A percentile compares a stretch with the other conserved stretches of the same genome.
Evolutionary conservation across 306 rosid species (phyloP).

Genomic region (Prunus salicina): DNA sequence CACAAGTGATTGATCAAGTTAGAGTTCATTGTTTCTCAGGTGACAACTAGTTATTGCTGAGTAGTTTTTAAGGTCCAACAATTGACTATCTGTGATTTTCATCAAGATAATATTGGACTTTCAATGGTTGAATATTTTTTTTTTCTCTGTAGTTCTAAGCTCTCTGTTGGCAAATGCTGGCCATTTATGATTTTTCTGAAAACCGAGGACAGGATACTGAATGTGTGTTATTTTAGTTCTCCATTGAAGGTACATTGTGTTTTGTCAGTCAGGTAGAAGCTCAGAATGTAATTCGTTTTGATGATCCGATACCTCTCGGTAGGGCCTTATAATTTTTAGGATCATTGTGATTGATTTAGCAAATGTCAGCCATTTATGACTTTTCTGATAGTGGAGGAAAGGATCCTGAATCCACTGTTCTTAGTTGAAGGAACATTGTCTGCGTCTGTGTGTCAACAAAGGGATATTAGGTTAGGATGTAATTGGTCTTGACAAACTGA

Average conservation of each 20-base stretch:
- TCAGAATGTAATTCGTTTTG: neutral
- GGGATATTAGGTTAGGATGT: neutral
- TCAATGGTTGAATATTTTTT: neutral
- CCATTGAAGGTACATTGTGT: neutral
- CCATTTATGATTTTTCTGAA: neutral
- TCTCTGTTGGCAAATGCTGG: neutral
- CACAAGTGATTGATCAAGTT: neutral
- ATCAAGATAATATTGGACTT: neutral
- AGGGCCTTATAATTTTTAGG: neutral
- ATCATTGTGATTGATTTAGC: neutral
- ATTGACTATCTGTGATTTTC: neutral
- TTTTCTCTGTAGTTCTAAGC: neutral
- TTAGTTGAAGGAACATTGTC: neutral
- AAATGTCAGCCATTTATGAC: neutral
- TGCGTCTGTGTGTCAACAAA: neutral
- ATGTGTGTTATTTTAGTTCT: neutral
- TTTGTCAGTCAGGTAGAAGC: neutral
- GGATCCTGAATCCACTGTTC: neutral
- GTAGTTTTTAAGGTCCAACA: conserved; percentile 9
- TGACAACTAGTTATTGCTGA: neutral
- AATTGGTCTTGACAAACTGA: neutral
- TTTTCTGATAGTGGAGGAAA: neutral
- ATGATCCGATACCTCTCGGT: neutral
- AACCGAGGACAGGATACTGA: neutral
- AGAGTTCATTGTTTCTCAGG: neutral